Base-by-base conservation (phyloP, 2,329 filamentous ascomycete species). In the Aspergillus udagawae region DNA sequence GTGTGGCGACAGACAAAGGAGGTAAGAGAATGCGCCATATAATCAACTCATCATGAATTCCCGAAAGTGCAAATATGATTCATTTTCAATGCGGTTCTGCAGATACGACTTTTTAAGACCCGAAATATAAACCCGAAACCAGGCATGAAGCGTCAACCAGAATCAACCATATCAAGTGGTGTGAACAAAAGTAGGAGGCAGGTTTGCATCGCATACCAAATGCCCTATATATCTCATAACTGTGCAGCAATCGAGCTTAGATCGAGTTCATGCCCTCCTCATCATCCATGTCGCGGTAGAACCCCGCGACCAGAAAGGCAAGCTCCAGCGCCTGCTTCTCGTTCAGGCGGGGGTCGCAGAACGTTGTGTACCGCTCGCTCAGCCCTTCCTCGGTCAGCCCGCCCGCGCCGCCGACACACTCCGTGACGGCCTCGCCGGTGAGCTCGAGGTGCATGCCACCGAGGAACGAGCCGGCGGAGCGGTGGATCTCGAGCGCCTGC, bases 301-400 rank as follows among this genome's bases (percentile, higher is more conserved):
- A 90, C 4, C 91, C 91, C 0, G 94, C 94, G 50, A 99, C 88
- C 68, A 97, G 76, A 74, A 99, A 99, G 0, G 94, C 92, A 72
- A 97, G 76, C 79, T 99, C 94, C 14, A 99, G 82, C 0, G 94
- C 92, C 79, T 99, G 94, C 79, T 97, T 97, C 82, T 97, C 94
- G 70, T 99, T 99, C 64, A 99, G 78, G 25, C 94, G 80, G 4
- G 94, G 94, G 73, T 99, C 94, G 73, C 94, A 99, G 79, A 93
- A 97, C 41, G 89, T 96, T 4, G 92, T 96, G 76, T 99, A 99
- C 68, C 96, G 92, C 63, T 91, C 84, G 2, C 88, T 88, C 67
- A 99, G 73, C 69, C 97, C 93, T 60, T 94, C 90, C 74, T 97
- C 94, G 38, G 84, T 90, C 58, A 97, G 78, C 0, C 89, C 90